Base-by-base conservation (phyloP, 2,329 filamentous ascomycete species). In the Thelonectria discophora region DNA sequence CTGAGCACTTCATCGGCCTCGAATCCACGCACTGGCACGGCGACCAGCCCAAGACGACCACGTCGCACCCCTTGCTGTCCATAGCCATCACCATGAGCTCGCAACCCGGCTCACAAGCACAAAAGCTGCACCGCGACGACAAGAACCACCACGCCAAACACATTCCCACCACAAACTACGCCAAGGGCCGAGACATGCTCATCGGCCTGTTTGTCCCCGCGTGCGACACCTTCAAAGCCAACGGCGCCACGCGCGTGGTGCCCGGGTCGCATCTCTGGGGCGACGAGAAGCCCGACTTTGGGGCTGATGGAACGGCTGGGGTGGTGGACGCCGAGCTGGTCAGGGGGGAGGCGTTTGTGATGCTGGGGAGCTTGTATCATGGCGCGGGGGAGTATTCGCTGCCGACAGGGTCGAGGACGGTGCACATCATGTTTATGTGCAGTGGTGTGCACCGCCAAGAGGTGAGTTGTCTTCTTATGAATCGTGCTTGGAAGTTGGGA, bases 391-490 rank as follows among this genome's bases (percentile, higher is more conserved):
- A 69, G 17, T 77, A 76, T 60, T 69, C 68, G 4, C 65, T 70
- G 51, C 58, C 66, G 11, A 65, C 69, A 2, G 74, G 72, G 4
- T 72, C 63, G 55, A 70, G 76, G 15, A 77, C 74, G 8, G 73
- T 79, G 10, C 74, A 78, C 55, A 75, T 76, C 40, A 76, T 78
- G 73, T 79, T 79, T 53, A 76, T 75, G 58, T 79, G 77, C 65
- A 72, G 69, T 4, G 76, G 77, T 10, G 72, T 77, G 24, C 72
- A 75, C 57, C 72, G 77, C 12, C 75, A 76, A 60, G 75, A 77
- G 64, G 67, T 71, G 32, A 51, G 56, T 13, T 11, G 1, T 1
- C 3, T 20, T 2, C 30, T 12, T 32, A 7, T 2, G 20, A 5
- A 12, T 0, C 6, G 1, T 12, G 13, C 9, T 12, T 37, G 11